Percentiles rank a stretch among this genome's conserved stretches.
phyloP scores from a whole-genome alignment of 257 asterid species.

The Handroanthus guayacan region DNA sequence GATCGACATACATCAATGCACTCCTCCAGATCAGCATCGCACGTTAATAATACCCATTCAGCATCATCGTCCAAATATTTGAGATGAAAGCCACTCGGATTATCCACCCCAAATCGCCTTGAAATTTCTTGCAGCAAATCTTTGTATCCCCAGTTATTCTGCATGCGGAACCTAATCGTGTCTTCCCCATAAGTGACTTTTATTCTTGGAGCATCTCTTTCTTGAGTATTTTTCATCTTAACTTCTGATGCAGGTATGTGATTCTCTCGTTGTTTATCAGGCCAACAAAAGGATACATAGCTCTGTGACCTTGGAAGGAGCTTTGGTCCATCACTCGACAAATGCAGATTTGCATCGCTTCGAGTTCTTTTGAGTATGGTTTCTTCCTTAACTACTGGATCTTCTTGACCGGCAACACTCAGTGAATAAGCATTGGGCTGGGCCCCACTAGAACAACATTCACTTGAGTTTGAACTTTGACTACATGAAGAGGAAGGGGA shows the following conservation, averaged over 20 bases:
- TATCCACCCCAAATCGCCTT: constrained; percentile 68
- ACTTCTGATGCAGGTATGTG: constrained; percentile 31
- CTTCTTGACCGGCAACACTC: constrained; percentile 37
- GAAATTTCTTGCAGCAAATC: constrained; percentile 67
- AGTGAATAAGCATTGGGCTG: constrained; percentile 42
- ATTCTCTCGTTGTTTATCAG: constrained; percentile 39
- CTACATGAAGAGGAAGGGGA: constrained; percentile 80
- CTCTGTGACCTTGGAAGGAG: constrained; percentile 61
- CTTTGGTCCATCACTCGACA: constrained; percentile 50
- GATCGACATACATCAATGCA: constrained; percentile 69
- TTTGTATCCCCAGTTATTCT: constrained; percentile 58
- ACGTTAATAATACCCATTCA: constrained; percentile 88
- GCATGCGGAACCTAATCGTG: constrained; percentile 77
- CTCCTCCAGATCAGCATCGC: constrained; percentile 91
- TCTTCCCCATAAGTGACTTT: constrained; percentile 85
- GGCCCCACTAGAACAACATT: constrained; percentile 62
- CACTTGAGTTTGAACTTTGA: constrained; percentile 76
- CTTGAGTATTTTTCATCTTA: constrained; percentile 32
- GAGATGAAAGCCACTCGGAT: constrained; percentile 54
- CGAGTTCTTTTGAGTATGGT: constrained; percentile 53
- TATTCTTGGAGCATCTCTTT: constrained; percentile 54
- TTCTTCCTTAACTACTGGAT: constrained; percentile 44
- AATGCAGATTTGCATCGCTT: constrained; percentile 66
- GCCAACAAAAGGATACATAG: constrained; percentile 48
- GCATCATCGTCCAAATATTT: constrained; percentile 90